Percentiles rank a stretch among this genome's conserved stretches.
phyloP scores from a whole-genome alignment of 805 yeast species.

The Wickerhamomyces chambardii region DNA sequence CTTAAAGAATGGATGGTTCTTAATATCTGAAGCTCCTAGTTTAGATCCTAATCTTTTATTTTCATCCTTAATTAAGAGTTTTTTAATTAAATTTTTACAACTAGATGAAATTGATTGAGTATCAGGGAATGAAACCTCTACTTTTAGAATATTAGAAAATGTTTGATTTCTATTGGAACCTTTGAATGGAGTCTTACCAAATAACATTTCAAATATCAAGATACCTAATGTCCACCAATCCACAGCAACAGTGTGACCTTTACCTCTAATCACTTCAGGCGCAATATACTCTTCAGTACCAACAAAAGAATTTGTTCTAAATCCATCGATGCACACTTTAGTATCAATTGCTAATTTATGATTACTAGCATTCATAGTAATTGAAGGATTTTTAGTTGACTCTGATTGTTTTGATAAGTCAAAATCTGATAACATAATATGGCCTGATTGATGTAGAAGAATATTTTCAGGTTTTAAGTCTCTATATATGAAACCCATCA shows the following conservation, averaged over 20 bases:
- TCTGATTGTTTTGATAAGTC: constrained; percentile 89
- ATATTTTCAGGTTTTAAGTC: constrained; percentile 97
- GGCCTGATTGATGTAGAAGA: constrained; percentile 91
- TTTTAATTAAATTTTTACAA: constrained; percentile 75
- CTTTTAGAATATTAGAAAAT: constrained; percentile 77
- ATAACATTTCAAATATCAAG: constrained; percentile 86
- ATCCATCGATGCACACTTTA: constrained; percentile 90
- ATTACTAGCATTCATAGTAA: constrained; percentile 31
- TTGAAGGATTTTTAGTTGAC: constrained; percentile 66
- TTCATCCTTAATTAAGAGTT: constrained; percentile 83
- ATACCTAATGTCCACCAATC: constrained; percentile 99
- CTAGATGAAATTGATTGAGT: constrained; percentile 54
- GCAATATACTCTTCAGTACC: constrained; percentile 99
- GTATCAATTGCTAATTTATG: constrained; percentile 67
- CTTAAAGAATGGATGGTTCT: constrained; percentile 86
- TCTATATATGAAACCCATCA: constrained; percentile 95
- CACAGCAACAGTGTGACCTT: constrained; percentile 96
- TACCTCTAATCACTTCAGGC: constrained; percentile 95
- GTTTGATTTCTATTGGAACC: constrained; percentile 86
- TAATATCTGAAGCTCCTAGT: constrained; percentile 92
- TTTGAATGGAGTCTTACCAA: constrained; percentile 94
- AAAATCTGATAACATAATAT: constrained; percentile 95
- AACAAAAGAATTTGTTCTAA: constrained; percentile 94
- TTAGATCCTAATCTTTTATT: constrained; percentile 81
- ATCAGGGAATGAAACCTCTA: constrained; percentile 76